Base-by-base conservation (phyloP, 2,329 filamentous ascomycete genomes). In the Alternaria gansuensis region DNA sequence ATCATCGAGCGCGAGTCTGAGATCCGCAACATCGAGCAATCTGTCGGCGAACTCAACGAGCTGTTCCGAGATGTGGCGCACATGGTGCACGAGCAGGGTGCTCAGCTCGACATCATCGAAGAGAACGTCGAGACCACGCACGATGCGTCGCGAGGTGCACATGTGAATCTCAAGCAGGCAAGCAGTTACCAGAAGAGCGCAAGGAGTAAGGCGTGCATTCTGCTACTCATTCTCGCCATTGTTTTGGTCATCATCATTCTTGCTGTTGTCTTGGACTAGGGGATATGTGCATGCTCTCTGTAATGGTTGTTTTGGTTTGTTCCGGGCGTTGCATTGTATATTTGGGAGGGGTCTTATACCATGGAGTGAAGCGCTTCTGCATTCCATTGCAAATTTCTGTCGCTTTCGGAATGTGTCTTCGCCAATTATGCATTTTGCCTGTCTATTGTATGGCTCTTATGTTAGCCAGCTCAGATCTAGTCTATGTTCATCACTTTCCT, bases 1-100 rank as follows among this genome's bases (percentile, higher is more conserved):
- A 99, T 99, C 74, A 89, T 96, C 61, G 94, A 99, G 83, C 93
- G 96, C 53, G 95, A 99, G 78, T 88, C 92, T 57, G 95, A 99
- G 81, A 99, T 99, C 67, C 89, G 93, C 62, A 96, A 96, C 75
- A 99, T 99, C 71, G 95, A 98, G 81, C 93, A 97, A 78, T 93
- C 91, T 54, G 95, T 99, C 6, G 91, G 91, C 54, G 95, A 99
- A 73, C 82, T 99, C 63, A 99, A 99, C 72, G 95, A 98, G 73
- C 85, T 99, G 41, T 99, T 99, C 83, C 86, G 93, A 63, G 94
- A 99, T 81, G 93, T 99, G n/a, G 95, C 94, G 45, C 93, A 97
- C 77, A 97, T 99, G 77, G 93, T 99, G 50, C 88, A 88, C 61
- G 94, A 98, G 80, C 95, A 99, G 80, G 95, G 95, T 50, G 91